Conservation (phyloP, 345 rosid genomes). For the Pistacia integerrima region DNA sequence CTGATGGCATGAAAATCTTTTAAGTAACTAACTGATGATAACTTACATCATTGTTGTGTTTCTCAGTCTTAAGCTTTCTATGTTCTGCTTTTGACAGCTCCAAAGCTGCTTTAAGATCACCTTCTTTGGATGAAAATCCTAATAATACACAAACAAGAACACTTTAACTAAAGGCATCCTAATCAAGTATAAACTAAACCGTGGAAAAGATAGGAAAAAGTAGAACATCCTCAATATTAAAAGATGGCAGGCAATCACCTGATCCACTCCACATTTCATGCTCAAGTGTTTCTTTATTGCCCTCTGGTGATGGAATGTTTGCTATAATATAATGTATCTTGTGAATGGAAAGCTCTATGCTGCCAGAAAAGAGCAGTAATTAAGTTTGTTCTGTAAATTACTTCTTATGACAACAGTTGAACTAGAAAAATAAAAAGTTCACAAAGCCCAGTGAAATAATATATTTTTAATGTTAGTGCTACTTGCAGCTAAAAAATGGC, state of each 20-base stretch:
- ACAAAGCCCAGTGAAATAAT: not conserved
- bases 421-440: not conserved
- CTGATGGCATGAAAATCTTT: not conserved
- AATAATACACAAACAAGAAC: conserved; percentile 9
- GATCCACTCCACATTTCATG: conserved; percentile 80
- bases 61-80: conserved; percentile 42
- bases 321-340: conserved; percentile 60
- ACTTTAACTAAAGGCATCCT: not conserved
- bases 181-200: not conserved
- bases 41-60: conserved; percentile 47
- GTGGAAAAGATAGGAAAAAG: not conserved
- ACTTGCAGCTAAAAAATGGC: not conserved
- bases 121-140: conserved; percentile 31
- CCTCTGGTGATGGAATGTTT: conserved; percentile 50
- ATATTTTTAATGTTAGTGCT: not conserved
- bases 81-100: conserved; percentile 27
- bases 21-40: conserved; percentile 12
- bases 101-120: conserved; percentile 18
- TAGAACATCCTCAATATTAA: not conserved
- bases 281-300: conserved; percentile 41
- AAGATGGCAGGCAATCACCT: conserved; percentile 48
- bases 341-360: conserved; percentile 52
- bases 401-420: not conserved
- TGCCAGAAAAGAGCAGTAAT: conserved; percentile 29
- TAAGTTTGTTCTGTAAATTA: not conserved